Base-by-base conservation (phyloP, 2,329 filamentous ascomycete genomes). In the Coniochaeta ligniaria region DNA sequence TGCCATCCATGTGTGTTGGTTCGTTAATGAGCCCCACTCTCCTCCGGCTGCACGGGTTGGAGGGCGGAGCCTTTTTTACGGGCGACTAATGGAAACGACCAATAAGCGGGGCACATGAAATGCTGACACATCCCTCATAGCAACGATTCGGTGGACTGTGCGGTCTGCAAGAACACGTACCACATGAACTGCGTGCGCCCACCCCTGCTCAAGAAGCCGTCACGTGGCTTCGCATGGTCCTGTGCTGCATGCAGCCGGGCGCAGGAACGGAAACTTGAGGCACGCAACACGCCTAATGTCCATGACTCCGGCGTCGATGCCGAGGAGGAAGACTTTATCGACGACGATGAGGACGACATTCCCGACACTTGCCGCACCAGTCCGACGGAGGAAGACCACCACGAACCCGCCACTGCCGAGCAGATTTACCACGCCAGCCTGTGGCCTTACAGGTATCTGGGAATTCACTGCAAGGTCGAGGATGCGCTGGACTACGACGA, bases 181-280 rank as follows among this genome's bases (percentile, higher is more conserved):
- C 95, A 99, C 78, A 98, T 99, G 94, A 91, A 93, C 70, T 99
- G 95, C 74, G 95, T 99, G 60, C 89, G 90, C 63, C 95, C 95
- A 45, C 92, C 93, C 41, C 76, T 99, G 64, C 83, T 92, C 59
- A 99, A 97, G 75, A 99, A 99, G 75, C 95, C 95, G 22, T 96
- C 94, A 55, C 89, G 95, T 74, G 95, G 95, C 43, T 99, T 99
- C 76, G 95, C 92, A 5, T 99, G 95, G 95, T 94, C 95, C 33
- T 99, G 95, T 74, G 95, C 91, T 60, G 90, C 94, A 62, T 99
- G 95, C 75, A 97, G 92, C 74, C 88, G 94, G 69, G 93, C 92
- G n/a, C 93, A 96, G 72, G 95, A 98, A 75, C 87, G 91, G 67
- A 96, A 91, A 73, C 80, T 97, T 31, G 93, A 98, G 78, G 92